Conservation (phyloP, 208 protist species). For the Strigomonas oncopelti region DNA sequence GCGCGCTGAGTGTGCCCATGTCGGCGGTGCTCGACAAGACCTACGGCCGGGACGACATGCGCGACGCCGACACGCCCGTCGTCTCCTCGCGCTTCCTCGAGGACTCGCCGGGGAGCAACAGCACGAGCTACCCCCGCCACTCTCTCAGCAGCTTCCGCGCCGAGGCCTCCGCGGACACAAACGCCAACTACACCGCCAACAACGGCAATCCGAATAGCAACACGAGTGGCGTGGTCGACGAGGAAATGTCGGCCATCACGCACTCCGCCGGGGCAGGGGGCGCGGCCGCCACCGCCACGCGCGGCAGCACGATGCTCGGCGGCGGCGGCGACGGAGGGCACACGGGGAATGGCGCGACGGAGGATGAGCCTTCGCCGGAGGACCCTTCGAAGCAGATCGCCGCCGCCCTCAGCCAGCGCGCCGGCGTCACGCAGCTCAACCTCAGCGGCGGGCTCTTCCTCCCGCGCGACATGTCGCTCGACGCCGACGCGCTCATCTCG, state of each 20-base stretch:
- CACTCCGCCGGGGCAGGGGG: conserved; percentile 5
- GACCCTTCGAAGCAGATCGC: conserved; percentile 28
- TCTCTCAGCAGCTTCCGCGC: conserved; percentile 3
- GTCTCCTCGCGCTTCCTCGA: conserved; percentile 55
- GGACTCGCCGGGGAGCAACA: conserved; percentile 14
- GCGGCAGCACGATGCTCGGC: not conserved
- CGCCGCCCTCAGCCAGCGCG: conserved; percentile 34
- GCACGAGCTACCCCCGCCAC: conserved; percentile 5
- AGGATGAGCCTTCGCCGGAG: conserved; percentile 39
- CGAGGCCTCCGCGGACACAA: conserved; percentile 28
- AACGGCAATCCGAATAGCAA: not conserved
- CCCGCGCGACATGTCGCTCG: conserved; percentile 60
- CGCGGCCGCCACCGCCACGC: not conserved
- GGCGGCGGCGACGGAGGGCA: not conserved
- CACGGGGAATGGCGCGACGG: not conserved
- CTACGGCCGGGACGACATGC: conserved; percentile 62
- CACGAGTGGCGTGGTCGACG: not conserved
- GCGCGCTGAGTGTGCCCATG: conserved; percentile 67
- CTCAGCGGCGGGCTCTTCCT: conserved; percentile 39
- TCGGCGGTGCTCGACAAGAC: conserved; percentile 75
- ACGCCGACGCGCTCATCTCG: conserved; percentile 79
- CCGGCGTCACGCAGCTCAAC: conserved; percentile 43
- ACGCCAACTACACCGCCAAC: conserved; percentile 24
- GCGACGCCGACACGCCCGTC: conserved; percentile 84
- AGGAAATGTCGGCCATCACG: not conserved